phyloP scores from a whole-genome alignment of 768 basidiomycete species.

The Hericium alpestre region DNA sequence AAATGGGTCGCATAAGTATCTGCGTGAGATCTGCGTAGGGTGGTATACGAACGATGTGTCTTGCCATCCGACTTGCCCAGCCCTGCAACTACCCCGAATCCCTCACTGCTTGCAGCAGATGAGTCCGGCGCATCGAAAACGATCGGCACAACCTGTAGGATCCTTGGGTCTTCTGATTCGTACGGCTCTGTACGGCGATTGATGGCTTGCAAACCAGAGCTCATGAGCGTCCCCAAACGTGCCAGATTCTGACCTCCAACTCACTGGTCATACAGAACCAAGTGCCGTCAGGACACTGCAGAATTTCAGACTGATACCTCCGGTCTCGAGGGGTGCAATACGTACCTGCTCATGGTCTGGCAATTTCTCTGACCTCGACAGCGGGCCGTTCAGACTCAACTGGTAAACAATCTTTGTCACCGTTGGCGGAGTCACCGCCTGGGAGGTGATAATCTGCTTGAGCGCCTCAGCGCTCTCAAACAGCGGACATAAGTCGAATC shows the following conservation, averaged over 20 bases:
- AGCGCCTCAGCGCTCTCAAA: slow-evolving; percentile 12
- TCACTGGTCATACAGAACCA: slow-evolving; percentile 13
- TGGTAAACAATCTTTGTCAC: slow-evolving; percentile 20
- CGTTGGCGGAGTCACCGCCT: slow-evolving; percentile 18
- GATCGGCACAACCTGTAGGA: neutral
- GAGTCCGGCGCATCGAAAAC: neutral
- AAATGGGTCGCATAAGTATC: neutral
- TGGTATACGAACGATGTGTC: neutral
- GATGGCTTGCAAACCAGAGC: slow-evolving; percentile 2
- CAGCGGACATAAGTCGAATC: slow-evolving; percentile 22
- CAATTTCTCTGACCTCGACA: slow-evolving; percentile 14
- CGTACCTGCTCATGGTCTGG: slow-evolving; percentile 21
- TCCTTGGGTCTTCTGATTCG: neutral
- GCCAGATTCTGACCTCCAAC: neutral
- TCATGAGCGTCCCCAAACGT: neutral
- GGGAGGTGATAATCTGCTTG: slow-evolving; percentile 11
- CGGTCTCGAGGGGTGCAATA: neutral
- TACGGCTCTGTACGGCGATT: neutral
- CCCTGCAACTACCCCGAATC: neutral
- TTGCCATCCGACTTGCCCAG: neutral
- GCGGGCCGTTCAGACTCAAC: slow-evolving; percentile 17
- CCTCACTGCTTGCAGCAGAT: neutral
- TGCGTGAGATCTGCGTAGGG: neutral
- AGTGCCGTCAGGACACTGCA: slow-evolving; percentile 9
- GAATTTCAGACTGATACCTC: neutral